Evolutionary conservation across 148 eudicot species (phyloP).

Genomic region (Pharnaceum exiguum): DNA sequence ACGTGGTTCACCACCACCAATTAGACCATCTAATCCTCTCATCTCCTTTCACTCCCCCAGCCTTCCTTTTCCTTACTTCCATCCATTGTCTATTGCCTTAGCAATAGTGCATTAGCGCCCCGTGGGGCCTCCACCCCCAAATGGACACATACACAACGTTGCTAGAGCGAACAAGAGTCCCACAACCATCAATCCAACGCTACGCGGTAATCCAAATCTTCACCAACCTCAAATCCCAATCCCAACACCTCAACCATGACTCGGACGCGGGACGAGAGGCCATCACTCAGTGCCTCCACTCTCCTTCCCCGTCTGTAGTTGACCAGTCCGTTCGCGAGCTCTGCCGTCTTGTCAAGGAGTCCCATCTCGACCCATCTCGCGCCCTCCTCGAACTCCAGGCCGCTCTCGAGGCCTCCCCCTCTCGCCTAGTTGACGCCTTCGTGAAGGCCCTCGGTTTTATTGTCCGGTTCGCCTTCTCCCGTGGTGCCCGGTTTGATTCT

Average conservation of each 20-base stretch:
- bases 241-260: conserved; percentile 26
- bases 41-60: too few relatives aligned
- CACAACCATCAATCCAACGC: conserved; percentile 79
- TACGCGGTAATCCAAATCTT: conserved; percentile 78
- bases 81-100: too few relatives aligned
- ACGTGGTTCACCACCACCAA: too few relatives aligned
- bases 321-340: conserved; percentile 81
- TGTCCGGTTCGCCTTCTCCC: conserved; percentile 53
- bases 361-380: conserved; percentile 30
- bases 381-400: conserved; percentile 71
- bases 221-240: conserved; percentile 54
- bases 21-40: too few relatives aligned
- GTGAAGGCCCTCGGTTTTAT: conserved; percentile 79
- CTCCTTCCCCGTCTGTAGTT: conserved; percentile 63
- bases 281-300: conserved; percentile 58
- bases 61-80: too few relatives aligned
- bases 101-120: too few relatives aligned
- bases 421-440: conserved; percentile 47
- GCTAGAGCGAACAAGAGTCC: conserved; percentile 57
- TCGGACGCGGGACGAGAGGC: conserved; percentile 50
- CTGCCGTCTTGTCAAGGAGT: conserved; percentile 62
- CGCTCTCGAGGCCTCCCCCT: conserved; percentile 53
- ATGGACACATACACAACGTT: conserved; percentile 65
- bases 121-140: background rate
- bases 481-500: background rate